Conservation (phyloP, 2,329 filamentous ascomycete species). For the Didymellaceae sp. region DNA sequence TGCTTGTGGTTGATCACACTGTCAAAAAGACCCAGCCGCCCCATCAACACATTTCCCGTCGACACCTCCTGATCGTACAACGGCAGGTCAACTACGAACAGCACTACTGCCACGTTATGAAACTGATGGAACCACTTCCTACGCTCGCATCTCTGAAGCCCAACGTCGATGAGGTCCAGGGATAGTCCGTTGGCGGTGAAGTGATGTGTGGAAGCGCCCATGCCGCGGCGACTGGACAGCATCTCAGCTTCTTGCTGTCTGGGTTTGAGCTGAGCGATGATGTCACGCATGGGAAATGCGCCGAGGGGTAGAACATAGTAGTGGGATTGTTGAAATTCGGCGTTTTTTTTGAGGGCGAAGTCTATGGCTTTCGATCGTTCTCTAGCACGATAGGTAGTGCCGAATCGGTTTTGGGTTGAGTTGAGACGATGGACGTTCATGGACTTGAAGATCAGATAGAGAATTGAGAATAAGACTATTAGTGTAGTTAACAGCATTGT, state of each 20-base stretch:
- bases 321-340: background rate
- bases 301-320: constrained; percentile 3
- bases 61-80: constrained; percentile 1
- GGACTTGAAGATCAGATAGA: background rate
- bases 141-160: constrained; percentile 1
- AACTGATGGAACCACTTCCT: constrained; percentile 6
- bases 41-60: background rate
- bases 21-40: background rate
- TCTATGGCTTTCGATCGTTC: constrained; percentile 6
- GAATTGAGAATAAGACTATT: too few relatives aligned
- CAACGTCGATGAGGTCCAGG: constrained; percentile 1
- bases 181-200: background rate
- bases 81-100: constrained; percentile 5
- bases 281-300: background rate
- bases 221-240: background rate
- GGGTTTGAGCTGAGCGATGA: constrained; percentile 1
- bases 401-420: background rate
- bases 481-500: too few relatives aligned
- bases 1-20: background rate
- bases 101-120: background rate
- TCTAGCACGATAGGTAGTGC: too few relatives aligned
- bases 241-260: constrained; percentile 3
- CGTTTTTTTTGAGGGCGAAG: background rate
- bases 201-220: background rate
- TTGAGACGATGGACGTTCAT: background rate